Conservation (phyloP, 139 green algal species). For the Trebouxia sp. region DNA sequence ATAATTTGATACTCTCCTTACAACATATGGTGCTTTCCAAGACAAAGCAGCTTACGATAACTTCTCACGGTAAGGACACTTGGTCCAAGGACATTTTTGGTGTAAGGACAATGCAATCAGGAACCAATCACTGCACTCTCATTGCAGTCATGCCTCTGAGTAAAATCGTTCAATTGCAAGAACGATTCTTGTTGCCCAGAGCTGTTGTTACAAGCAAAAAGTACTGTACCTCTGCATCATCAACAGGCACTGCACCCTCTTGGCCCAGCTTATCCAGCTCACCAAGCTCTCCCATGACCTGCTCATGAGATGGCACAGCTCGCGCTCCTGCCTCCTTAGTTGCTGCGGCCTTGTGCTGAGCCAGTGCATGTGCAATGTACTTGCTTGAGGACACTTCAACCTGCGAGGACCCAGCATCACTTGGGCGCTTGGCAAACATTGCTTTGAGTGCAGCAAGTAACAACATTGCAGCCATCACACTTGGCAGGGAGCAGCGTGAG, state of each 20-base stretch:
- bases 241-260: slow-evolving; percentile 5
- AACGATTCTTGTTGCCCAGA: too few relatives aligned
- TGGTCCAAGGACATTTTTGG: too few relatives aligned
- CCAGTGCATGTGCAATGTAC: not conserved
- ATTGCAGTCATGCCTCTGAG: not conserved
- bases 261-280: slow-evolving; percentile 15
- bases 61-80: too few relatives aligned
- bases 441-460: too few relatives aligned
- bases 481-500: too few relatives aligned
- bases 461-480: too few relatives aligned
- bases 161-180: not conserved
- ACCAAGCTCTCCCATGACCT: not conserved
- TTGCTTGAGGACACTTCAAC: slow-evolving; percentile 5
- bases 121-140: too few relatives aligned
- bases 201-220: not conserved
- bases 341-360: not conserved
- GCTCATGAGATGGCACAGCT: not conserved
- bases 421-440: too few relatives aligned
- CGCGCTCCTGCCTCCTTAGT: not conserved
- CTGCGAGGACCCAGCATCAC: not conserved
- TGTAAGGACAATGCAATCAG: too few relatives aligned
- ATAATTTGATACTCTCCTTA: too few relatives aligned
- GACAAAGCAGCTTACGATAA: too few relatives aligned
- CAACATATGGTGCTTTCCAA: too few relatives aligned
- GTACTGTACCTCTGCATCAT: slow-evolving; percentile 22